Evolutionary conservation across 768 basidiomycete genomes (phyloP).

Genomic region (Kwoniella newhampshirensis): DNA sequence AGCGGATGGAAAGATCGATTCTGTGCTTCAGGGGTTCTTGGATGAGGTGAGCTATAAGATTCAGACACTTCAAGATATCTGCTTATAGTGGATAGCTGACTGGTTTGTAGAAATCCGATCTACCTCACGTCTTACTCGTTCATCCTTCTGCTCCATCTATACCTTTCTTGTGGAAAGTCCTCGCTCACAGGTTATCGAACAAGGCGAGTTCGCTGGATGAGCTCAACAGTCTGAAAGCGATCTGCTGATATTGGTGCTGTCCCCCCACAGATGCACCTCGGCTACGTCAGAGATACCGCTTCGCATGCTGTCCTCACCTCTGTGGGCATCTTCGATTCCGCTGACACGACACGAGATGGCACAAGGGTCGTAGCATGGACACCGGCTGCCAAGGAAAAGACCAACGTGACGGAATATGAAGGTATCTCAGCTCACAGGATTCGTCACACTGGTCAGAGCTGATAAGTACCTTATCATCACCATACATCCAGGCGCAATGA

Average conservation of each 20-base stretch:
- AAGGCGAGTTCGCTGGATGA: constrained; percentile 23
- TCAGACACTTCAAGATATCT: too few species aligned
- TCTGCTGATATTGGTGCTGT: constrained; percentile 62
- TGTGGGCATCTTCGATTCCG: constrained; percentile 63
- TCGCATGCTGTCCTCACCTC: constrained; percentile 55
- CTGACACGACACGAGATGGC: constrained; percentile 48
- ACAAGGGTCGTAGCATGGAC: constrained; percentile 68
- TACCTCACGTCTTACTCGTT: constrained; percentile 51
- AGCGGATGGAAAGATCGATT: constrained; percentile 54
- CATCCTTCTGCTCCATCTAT: constrained; percentile 52
- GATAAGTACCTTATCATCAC: not conserved
- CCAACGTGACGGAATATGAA: constrained; percentile 65
- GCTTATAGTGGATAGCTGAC: too few species aligned
- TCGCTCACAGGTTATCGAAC: constrained; percentile 44
- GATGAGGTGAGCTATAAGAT: constrained; percentile 61
- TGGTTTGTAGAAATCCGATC: constrained; percentile 36
- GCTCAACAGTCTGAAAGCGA: constrained; percentile 54
- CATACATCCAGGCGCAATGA: constrained; percentile 59
- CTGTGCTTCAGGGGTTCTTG: constrained; percentile 65
- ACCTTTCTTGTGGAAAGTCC: constrained; percentile 54
- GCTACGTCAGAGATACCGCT: constrained; percentile 61
- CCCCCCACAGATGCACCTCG: constrained; percentile 67
- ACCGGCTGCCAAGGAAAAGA: constrained; percentile 54
- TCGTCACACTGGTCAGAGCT: not conserved
- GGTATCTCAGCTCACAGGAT: constrained; percentile 56